Evolutionary conservation across 2,329 filamentous ascomycete species (phyloP), one percentile per base, ranked within the genome.

Genomic region (Paraphoma sp.): DNA sequence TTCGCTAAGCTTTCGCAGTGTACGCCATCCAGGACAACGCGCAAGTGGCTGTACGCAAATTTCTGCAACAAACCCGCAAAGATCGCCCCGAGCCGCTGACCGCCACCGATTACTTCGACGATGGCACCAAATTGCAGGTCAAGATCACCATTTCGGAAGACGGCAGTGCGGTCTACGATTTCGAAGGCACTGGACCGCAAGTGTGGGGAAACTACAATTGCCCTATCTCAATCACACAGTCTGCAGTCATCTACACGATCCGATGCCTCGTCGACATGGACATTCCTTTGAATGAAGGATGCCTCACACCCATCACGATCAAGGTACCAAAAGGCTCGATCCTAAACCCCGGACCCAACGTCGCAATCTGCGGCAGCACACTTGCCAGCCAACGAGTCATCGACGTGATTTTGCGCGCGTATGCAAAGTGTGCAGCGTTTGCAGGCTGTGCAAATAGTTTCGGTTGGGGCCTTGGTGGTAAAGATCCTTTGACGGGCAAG

Each of bases 151-250:
- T 60, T 4, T 8, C 29, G 5, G 38, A 41, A 45, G 47, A 51
- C 18, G 62, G 62, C n/a, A 43, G 38, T 1, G 57, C 62, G 3
- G 18, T 36, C 11, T 65, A 48, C 41, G 62, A 65, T 44, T 65
- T 65, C 48, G 43, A 23, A 1, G 59, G 59, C 23, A 62, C 62
- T 1, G 59, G 42, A 1, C 43, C 57, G 10, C 46, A 65, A 30
- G 50, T 59, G 45, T 59, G 45, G 14, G 47, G 48, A 1, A 65
- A 60, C 44, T 44, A 46, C 50, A 62, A 65, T 54, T 72, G 68
- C 14, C 57, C 62, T 7, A 10, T 14, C 14, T 10, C 33, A 10
- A 36, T 36, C 33, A 36, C 33, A 3, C 33, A 10, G 3, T 14
- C 33, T 10, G 33, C 33, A 14, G 10, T 36, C 10, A 10, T 36